Base-by-base conservation (phyloP, 176 grass and related monocot genomes). In the Zizania latifolia region DNA sequence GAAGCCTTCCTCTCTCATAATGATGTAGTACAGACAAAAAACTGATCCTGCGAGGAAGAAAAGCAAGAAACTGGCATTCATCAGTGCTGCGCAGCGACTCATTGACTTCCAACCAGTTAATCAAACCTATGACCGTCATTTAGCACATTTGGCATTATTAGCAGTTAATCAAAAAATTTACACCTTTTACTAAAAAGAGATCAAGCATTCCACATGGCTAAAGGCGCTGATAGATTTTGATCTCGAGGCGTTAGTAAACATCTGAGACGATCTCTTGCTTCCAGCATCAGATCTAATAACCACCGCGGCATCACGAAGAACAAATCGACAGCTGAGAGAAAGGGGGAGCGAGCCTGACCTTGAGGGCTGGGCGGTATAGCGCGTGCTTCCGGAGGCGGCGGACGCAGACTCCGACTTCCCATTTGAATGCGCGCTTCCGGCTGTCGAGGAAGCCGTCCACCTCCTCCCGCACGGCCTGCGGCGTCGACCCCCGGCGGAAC, bases 381-480 rank as follows among this genome's bases (percentile, higher is more conserved):
- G 57, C 79, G 36, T 88, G 85, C 19, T 62, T 78, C 11, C 91
- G 86, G 71, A 99, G 90, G 36, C 86, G 86, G 76, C 89, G 82
- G 58, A 99, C 68, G 68, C 91, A 76, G n/a, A 90, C 89, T 28
- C 77, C 92, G 22, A 99, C 95, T 79, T 99, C 95, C 95, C 95
- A 99, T 77, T 99, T 99, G 82, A 86, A 88, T 26, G 93, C 95
- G 57, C 82, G 85, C 72, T 94, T 94, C 76, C 85, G 84, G 86
- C 92, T 99, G 76, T 62, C 86, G 84, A 99, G 78, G 89, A 99
- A 99, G 76, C 27, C 80, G 12, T 94, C 92, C 71, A 92, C 86
- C 84, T 99, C 82, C 71, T 72, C 60, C 50, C 92, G 82, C 68
- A 94, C 92, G 37, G 76, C 84, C 89, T 84, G 82, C 71, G 89